Evolutionary conservation across 2,329 filamentous ascomycete species (phyloP).

Genomic region (Hypoxylon sp.): DNA sequence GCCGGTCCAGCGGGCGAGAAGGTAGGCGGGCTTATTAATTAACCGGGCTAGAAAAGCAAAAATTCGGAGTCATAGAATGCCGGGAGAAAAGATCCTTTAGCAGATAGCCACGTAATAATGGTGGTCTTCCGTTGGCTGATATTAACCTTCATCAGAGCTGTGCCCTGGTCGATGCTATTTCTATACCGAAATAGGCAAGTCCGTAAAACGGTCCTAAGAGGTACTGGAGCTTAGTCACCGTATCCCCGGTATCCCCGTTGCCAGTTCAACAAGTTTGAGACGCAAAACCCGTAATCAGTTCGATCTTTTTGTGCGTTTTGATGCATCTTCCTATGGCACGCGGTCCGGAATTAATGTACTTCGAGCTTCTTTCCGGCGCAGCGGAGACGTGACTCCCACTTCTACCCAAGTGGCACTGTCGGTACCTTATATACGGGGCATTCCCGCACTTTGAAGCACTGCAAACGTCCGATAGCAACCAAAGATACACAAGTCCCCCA

Average conservation of each 20-base stretch:
- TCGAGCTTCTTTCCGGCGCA: neutral
- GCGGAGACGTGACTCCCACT: neutral
- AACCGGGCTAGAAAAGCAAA: neutral
- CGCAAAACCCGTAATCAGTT: too few species aligned
- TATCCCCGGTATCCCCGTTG: constrained; percentile 13
- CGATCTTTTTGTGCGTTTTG: too few species aligned
- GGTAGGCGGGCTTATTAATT: neutral
- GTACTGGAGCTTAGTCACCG: neutral
- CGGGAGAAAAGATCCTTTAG: neutral
- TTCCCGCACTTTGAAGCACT: neutral
- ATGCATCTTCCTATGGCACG: neutral
- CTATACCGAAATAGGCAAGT: constrained; percentile 4
- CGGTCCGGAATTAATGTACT: too few species aligned
- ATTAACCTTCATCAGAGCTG: neutral
- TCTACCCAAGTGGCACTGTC: neutral
- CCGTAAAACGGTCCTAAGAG: neutral
- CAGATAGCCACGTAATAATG: neutral
- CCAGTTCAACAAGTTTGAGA: neutral
- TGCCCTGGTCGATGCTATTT: neutral
- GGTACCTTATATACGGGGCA: neutral
- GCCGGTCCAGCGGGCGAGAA: neutral
- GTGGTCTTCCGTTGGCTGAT: neutral
- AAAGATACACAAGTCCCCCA: neutral
- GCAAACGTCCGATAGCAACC: neutral
- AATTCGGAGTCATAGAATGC: neutral